Conservation (phyloP, 805 yeast species). For the Saccharomycopsis javanensis region DNA sequence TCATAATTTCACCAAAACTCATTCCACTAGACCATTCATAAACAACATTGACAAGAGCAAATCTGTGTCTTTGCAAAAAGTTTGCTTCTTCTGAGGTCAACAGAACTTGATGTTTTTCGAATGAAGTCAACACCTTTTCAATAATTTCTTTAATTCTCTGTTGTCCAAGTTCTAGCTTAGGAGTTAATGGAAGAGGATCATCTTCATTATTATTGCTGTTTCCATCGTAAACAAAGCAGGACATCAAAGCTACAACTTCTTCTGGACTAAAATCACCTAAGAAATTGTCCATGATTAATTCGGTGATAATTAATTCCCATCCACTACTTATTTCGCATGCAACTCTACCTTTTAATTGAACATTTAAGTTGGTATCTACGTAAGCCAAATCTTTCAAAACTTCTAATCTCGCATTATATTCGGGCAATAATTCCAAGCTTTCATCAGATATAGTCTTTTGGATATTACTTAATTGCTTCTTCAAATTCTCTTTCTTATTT, state of each 20-base stretch:
- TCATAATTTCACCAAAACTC: constrained; percentile 86
- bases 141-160: constrained; percentile 62
- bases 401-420: constrained; percentile 78
- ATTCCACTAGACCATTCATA: constrained; percentile 98
- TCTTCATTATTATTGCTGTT: constrained; percentile 46
- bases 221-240: constrained; percentile 92
- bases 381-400: constrained; percentile 75
- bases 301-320: constrained; percentile 84
- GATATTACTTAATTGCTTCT: constrained; percentile 43
- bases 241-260: constrained; percentile 89
- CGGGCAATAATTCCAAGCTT: constrained; percentile 82
- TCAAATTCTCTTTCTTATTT: constrained; percentile 36
- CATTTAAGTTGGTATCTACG: constrained; percentile 67
- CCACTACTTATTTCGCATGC: constrained; percentile 91
- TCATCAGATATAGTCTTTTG: constrained; percentile 70
- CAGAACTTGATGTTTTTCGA: constrained; percentile 57
- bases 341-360: constrained; percentile 74
- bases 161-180: constrained; percentile 68
- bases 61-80: constrained; percentile 73
- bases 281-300: constrained; percentile 82
- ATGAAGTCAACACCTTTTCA: constrained; percentile 49
- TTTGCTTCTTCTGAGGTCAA: constrained; percentile 78
- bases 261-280: constrained; percentile 89
- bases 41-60: constrained; percentile 86
- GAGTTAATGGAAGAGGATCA: constrained; percentile 57